phyloP scores from a whole-genome alignment of 495 filamentous ascomycete species.

The Aspergillus bertholletiae region DNA sequence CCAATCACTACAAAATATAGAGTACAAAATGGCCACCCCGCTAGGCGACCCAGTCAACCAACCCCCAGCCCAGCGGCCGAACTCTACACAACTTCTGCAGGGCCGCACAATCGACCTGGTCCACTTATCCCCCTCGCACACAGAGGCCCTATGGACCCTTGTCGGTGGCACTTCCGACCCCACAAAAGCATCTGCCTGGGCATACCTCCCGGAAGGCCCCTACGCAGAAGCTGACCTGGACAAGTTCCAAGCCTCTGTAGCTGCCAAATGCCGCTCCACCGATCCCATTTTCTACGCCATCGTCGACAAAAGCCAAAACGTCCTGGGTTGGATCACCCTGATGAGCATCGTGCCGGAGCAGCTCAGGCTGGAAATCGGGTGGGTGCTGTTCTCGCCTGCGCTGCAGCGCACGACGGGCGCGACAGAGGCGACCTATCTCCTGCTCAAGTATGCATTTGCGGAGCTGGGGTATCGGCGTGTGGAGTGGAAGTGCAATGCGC shows the following conservation, averaged over 20 bases:
- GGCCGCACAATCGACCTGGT: too few species aligned
- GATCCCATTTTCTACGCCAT: neutral
- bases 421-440: conserved; percentile 50
- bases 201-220: neutral
- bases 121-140: too few species aligned
- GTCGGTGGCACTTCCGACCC: too few species aligned
- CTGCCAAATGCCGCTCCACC: neutral
- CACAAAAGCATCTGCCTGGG: neutral
- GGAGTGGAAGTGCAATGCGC: conserved; percentile 56
- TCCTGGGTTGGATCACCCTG: conserved; percentile 41
- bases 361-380: conserved; percentile 45
- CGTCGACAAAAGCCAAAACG: neutral
- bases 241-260: neutral
- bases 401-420: conserved; percentile 48
- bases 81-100: too few species aligned
- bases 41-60: too few species aligned
- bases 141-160: too few species aligned
- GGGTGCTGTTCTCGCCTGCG: conserved; percentile 40
- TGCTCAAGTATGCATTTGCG: conserved; percentile 43
- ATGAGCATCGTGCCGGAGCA: conserved; percentile 40
- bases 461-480: conserved; percentile 49
- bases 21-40: too few species aligned
- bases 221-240: neutral
- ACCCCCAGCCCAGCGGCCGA: too few species aligned
- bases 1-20: too few species aligned